Evolutionary conservation across 257 asterid species (phyloP), one percentile per base, ranked within the genome.

Genomic region (Pogostemon cablin): DNA sequence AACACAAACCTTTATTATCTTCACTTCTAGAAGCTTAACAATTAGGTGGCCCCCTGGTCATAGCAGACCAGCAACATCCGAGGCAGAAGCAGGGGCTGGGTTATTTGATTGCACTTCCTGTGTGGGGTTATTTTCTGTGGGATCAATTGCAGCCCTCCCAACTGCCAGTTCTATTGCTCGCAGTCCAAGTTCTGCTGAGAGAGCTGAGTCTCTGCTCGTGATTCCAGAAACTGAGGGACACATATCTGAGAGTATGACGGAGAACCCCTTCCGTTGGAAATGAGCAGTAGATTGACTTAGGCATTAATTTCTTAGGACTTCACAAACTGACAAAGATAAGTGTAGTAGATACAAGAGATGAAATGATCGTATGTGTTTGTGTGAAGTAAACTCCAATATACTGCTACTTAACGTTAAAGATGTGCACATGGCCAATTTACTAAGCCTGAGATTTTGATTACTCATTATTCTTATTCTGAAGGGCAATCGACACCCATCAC

Each of bases 211-310:
- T 81, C 85, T 84, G 55, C 81, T 77, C 15, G 88, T 77, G 81
- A 92, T 92, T 74, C 98, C 98, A 57, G 98, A 88, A 80, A 92
- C 96, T 62, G 64, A 72, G 62, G 96, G 98, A 60, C 98, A 92
- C 98, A 92, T 90, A 66, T 92, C 98, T 3, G 98, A 92, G 44
- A 92, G 90, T 78, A 92, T 74, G 62, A 88, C 91, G 0, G 90
- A 86, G 74, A 92, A 92, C 39, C 97, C 98, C 20, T 82, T 83
- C 80, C 84, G 74, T 97, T 92, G 95, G 81, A 84, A 37, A 74
- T 46, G 32, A 41, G 15, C 15, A 15, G 15, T 15, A 15, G 15
- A 15, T 15, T 15, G 15, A 15, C 15, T 15, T 15, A 15, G 15
- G 15, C 15, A 15, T 15, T 15, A 15, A 15, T 15, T 15, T 15